Conservation (phyloP, 2,329 filamentous ascomycete species). For the Trichoderma sp. region DNA sequence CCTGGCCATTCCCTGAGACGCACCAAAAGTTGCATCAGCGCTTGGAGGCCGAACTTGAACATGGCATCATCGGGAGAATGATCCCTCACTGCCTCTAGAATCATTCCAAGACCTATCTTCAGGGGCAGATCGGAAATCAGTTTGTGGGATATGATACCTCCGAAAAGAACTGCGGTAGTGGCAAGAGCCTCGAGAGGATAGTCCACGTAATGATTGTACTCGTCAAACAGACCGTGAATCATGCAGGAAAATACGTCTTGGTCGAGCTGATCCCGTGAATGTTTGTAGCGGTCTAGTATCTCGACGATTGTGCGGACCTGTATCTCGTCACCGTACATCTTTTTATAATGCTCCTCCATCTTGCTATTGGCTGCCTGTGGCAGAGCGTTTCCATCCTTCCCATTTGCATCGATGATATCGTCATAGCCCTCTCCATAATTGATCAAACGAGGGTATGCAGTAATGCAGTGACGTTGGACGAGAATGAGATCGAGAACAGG, state of each 20-base stretch:
- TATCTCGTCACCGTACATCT: slow-evolving; percentile 92
- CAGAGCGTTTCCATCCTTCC: slow-evolving; percentile 75
- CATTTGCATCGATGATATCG: slow-evolving; percentile 84
- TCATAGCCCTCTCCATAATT: slow-evolving; percentile 94
- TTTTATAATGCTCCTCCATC: slow-evolving; percentile 98
- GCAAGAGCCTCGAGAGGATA: slow-evolving; percentile 95
- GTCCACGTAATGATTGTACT: slow-evolving; percentile 91
- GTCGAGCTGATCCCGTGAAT: slow-evolving; percentile 75
- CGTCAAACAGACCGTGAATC: slow-evolving; percentile 96
- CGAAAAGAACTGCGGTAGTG: slow-evolving; percentile 93
- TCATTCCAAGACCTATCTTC: slow-evolving; percentile 94
- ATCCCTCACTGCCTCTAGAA: slow-evolving; percentile 90
- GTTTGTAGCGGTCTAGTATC: slow-evolving; percentile 81
- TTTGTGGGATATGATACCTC: slow-evolving; percentile 91
- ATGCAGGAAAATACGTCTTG: slow-evolving; percentile 98
- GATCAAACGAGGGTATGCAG: slow-evolving; percentile 88
- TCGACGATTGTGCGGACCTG: slow-evolving; percentile 83
- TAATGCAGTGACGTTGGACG: slow-evolving; percentile 84
- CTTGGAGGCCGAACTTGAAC: slow-evolving; percentile 98
- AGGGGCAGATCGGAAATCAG: slow-evolving; percentile 86
- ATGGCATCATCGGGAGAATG: slow-evolving; percentile 80
- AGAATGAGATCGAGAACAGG: slow-evolving; percentile 67
- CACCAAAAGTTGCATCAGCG: slow-evolving; percentile 80
- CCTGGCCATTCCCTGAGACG: slow-evolving; percentile 92
- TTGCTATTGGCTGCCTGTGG: slow-evolving; percentile 75